A percentile compares a stretch with the other conserved stretches of the same genome.
Conservation (phyloP, 2,329 filamentous ascomycete species). For the Thelonectria blattea region DNA sequence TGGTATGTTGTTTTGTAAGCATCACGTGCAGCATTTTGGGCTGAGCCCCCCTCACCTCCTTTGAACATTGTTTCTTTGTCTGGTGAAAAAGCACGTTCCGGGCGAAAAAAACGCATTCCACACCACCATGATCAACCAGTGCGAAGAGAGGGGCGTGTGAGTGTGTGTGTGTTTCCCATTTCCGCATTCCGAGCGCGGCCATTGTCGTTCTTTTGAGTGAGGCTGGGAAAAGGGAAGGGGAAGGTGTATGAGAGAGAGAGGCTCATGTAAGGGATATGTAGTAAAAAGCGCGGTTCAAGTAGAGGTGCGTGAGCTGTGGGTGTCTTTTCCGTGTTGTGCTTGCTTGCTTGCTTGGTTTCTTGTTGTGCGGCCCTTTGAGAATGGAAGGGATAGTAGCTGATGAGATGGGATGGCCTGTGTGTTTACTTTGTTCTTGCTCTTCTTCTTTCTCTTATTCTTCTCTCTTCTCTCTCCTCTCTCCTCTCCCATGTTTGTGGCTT, state of each 20-base stretch:
- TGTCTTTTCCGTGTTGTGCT: conserved; percentile 3
- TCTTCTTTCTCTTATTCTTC: too few species aligned
- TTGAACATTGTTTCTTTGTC: conserved; percentile 45
- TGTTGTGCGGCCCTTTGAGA: conserved; percentile 4
- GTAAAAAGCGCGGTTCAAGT: conserved; percentile 28
- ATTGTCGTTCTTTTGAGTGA: conserved; percentile 45
- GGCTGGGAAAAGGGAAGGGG: conserved; percentile 34
- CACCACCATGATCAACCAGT: conserved; percentile 27
- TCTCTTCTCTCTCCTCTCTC: too few species aligned
- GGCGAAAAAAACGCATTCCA: conserved; percentile 39
- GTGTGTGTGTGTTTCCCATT: too few species aligned
- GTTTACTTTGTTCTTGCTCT: conserved; percentile 9
- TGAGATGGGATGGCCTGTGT: conserved; percentile 16
- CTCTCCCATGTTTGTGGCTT: neutral
- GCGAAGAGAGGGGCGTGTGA: conserved; percentile 4
- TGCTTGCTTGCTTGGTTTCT: too few species aligned
- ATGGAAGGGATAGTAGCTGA: too few species aligned
- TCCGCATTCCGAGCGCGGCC: conserved; percentile 37
- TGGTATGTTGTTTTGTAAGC: neutral
- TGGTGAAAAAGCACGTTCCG: conserved; percentile 11
- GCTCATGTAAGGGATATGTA: too few species aligned
- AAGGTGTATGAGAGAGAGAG: too few species aligned
- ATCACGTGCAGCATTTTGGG: conserved; percentile 14
- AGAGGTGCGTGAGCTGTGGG: conserved; percentile 14
- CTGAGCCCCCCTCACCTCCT: conserved; percentile 27